Percentiles rank a stretch among this genome's conserved stretches.
These are phyloP conservation scores for Annulohypoxylon stygium DNA, from an alignment of 495 filamentous ascomycete genomes.

Conservation along the genomic window DNA sequence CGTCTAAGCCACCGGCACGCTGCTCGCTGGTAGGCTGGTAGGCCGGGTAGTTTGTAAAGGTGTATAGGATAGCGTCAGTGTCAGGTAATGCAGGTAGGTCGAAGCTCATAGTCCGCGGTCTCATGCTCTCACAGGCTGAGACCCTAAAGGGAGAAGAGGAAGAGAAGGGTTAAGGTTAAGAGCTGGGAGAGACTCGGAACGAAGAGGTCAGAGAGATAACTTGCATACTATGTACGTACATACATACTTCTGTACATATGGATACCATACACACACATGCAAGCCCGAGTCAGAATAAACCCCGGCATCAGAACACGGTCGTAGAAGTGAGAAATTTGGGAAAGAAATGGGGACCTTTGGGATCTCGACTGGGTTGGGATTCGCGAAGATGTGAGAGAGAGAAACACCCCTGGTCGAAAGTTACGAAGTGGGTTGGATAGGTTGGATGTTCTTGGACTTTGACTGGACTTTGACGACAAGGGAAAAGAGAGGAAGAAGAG, in stretches of 20 bases:
- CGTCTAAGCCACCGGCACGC: slow-evolving; percentile 29
- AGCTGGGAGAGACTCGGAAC: neutral
- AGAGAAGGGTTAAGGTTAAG: neutral
- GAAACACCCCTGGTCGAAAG: slow-evolving; percentile 33
- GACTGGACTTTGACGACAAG: slow-evolving; percentile 32
- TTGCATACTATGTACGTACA: slow-evolving; percentile 14
- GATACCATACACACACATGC: slow-evolving; percentile 8
- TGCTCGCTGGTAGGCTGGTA: slow-evolving; percentile 13
- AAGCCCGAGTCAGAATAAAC: slow-evolving; percentile 34
- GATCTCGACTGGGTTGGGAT: slow-evolving; percentile 33
- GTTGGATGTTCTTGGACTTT: slow-evolving; percentile 27
- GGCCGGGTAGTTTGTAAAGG: slow-evolving; percentile 6
- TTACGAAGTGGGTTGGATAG: slow-evolving; percentile 38
- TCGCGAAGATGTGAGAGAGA: slow-evolving; percentile 18
- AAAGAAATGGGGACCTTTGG: slow-evolving; percentile 18
- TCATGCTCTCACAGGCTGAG: slow-evolving; percentile 39
- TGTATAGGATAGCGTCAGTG: neutral
- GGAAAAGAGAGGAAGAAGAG: slow-evolving; percentile 7
- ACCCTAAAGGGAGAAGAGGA: slow-evolving; percentile 10
- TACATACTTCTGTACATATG: neutral
- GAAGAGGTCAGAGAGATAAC: slow-evolving; percentile 16
- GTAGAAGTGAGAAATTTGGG: slow-evolving; percentile 22
- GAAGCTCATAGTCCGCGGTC: slow-evolving; percentile 27
- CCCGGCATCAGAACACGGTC: slow-evolving; percentile 24
- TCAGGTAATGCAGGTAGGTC: slow-evolving; percentile 16